These are phyloP conservation scores for Scutellaria baicalensis DNA, from an alignment of 257 asterid genomes.

Conservation along the genomic window DNA sequence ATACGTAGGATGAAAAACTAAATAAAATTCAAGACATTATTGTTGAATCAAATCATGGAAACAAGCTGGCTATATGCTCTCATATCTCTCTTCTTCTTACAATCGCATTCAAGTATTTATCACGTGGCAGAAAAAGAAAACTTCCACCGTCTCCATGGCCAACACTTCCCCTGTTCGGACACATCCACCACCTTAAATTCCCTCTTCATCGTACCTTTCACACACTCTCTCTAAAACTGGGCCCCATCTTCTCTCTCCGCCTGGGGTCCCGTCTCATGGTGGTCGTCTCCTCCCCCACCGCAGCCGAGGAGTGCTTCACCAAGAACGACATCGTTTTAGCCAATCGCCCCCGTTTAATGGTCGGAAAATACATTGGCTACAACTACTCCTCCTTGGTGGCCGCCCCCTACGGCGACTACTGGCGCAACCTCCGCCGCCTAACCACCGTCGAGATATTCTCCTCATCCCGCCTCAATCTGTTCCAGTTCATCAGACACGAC, in stretches of 20 bases:
- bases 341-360: conserved; percentile 33
- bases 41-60: conserved; percentile 16
- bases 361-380: conserved; percentile 44
- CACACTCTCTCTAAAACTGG: conserved; percentile 27
- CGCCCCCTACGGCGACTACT: conserved; percentile 50
- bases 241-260: conserved; percentile 52
- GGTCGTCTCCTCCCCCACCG: conserved; percentile 36
- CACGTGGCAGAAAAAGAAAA: conserved; percentile 2
- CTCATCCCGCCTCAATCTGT: conserved; percentile 38
- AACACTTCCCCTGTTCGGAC: conserved; percentile 44
- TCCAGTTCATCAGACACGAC: conserved; percentile 27
- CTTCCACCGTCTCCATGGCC: conserved; percentile 41
- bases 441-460: conserved; percentile 38
- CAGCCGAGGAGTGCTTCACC: conserved; percentile 59
- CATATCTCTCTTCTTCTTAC: conserved; percentile 10
- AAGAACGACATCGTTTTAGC: conserved; percentile 48
- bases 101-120: background rate
- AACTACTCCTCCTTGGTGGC: conserved; percentile 20
- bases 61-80: conserved; percentile 8
- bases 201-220: conserved; percentile 37
- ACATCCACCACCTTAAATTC: conserved; percentile 47
- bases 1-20: background rate
- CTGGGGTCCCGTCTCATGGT: conserved; percentile 42
- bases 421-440: conserved; percentile 56
- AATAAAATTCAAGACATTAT: background rate